Base-by-base conservation (phyloP, 2,329 filamentous ascomycete genomes). In the Verticillium nonalfalfae region DNA sequence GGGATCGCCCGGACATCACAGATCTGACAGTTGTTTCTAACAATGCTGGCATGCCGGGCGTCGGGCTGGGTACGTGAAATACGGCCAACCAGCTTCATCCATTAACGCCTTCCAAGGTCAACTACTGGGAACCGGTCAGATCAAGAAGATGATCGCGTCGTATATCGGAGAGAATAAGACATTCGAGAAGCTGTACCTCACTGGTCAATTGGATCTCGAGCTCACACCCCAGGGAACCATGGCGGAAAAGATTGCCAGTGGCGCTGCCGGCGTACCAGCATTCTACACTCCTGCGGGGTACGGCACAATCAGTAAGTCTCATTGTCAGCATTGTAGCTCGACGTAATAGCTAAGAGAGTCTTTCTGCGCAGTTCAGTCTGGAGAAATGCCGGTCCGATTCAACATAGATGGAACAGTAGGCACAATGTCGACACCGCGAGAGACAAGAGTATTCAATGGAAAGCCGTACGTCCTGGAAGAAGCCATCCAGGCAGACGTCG, bases 161-260 rank as follows among this genome's bases (percentile, higher is more conserved):
- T 97, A 97, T 75, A 93, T 97, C 57, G 93, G 93, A 72, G 91
- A 95, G 78, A 97, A 97, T 80, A 96, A 96, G 81, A 90, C 89
- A 6, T 91, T 97, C 65, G 93, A 97, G 80, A 82, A 83, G 72
- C 95, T 94, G 88, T 97, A 97, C 74, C 80, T 97, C 59, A 90
- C 85, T 2, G 93, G 93, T 61, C 82, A 96, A 73, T 87, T 97
- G 60, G 91, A 95, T 74, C 85, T 97, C 54, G 93, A 97, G 78
- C 85, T 97, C 67, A 95, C 91, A 3, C 93, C 93, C 0, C 93
- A 97, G 75, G 93, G 93, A 62, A 97, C 93, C 9, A 82, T 97
- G 57, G 93, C 93, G 18, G 93, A 97, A 79, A 85, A 93, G 63
- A 93, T 93, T 75, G 86, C 93, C 56, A 88, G 91, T 18, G 93